Percentiles rank a stretch among this genome's conserved stretches.
Conservation (phyloP, 768 basidiomycete genomes). For the Leccinum incarnatum region DNA sequence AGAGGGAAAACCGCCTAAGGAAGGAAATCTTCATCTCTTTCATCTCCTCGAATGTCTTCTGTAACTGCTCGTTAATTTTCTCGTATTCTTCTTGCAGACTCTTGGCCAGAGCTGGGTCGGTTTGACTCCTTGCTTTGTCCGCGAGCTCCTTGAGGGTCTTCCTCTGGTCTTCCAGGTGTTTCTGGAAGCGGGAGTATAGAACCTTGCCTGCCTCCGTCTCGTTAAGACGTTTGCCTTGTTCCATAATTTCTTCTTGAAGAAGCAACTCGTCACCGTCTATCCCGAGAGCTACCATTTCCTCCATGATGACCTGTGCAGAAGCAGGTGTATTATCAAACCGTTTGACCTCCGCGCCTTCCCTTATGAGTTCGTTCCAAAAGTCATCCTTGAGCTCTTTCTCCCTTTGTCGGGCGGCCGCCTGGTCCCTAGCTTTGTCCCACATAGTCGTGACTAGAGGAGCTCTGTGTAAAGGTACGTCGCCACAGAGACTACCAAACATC, state of each 20-base stretch:
- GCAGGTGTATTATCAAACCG: neutral
- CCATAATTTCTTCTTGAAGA: conserved; percentile 21
- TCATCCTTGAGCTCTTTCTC: conserved; percentile 25
- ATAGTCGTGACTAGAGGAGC: conserved; percentile 38
- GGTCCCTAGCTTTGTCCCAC: conserved; percentile 32
- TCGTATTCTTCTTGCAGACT: conserved; percentile 15
- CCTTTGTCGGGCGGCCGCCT: neutral
- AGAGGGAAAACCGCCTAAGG: conserved; percentile 5
- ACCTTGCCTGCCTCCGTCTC: conserved; percentile 24
- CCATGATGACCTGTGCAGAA: conserved; percentile 1
- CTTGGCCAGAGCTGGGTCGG: conserved; percentile 10
- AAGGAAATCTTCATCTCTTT: conserved; percentile 17
- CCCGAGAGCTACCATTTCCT: neutral
- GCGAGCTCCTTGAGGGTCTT: conserved; percentile 14
- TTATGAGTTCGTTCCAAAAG: conserved; percentile 23
- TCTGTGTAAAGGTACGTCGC: conserved; percentile 26
- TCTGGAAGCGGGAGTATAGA: conserved; percentile 16
- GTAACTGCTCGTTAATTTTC: conserved; percentile 4
- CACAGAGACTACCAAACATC: conserved; percentile 37
- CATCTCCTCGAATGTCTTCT: conserved; percentile 23
- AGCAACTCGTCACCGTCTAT: neutral
- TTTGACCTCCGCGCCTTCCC: neutral
- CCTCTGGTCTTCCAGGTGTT: conserved; percentile 18
- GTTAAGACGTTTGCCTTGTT: conserved; percentile 12
- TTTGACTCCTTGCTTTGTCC: conserved; percentile 14